Evolutionary conservation across 2,329 filamentous ascomycete genomes (phyloP).

Genomic region (Coleophoma cylindrospora): DNA sequence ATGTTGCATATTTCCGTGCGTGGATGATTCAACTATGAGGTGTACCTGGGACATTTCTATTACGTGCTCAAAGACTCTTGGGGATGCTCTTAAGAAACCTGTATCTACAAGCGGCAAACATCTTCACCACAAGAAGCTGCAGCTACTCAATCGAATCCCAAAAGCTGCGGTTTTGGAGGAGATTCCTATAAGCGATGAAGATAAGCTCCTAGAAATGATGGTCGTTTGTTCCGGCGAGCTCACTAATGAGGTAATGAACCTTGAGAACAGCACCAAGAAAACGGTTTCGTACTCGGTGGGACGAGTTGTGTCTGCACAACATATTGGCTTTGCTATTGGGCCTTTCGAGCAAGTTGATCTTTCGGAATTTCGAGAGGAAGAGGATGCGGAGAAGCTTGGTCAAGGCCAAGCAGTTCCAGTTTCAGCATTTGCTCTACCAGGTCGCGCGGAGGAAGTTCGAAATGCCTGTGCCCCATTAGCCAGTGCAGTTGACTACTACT

Average conservation of each 20-base stretch:
- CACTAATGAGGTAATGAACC: slow-evolving; percentile 75
- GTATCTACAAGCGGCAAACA: slow-evolving; percentile 23
- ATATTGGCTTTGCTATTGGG: slow-evolving; percentile 89
- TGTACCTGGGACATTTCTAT: slow-evolving; percentile 87
- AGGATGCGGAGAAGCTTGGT: slow-evolving; percentile 87
- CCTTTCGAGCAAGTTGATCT: slow-evolving; percentile 93
- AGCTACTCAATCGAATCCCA: slow-evolving; percentile 9
- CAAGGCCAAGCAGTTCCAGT: slow-evolving; percentile 77
- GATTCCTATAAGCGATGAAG: slow-evolving; percentile 59
- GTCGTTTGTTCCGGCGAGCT: slow-evolving; percentile 89
- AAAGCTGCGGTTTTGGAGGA: slow-evolving; percentile 21
- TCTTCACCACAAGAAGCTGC: slow-evolving; percentile 34
- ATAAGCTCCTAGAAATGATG: slow-evolving; percentile 81
- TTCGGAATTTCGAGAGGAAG: slow-evolving; percentile 81
- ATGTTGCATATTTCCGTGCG: slow-evolving; percentile 86
- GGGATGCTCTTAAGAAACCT: slow-evolving; percentile 58
- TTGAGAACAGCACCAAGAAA: slow-evolving; percentile 74
- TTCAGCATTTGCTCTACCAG: slow-evolving; percentile 85
- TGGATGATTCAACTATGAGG: slow-evolving; percentile 78
- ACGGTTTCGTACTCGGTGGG: slow-evolving; percentile 79
- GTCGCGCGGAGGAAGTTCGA: slow-evolving; percentile 73
- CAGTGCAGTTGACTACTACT: slow-evolving; percentile 85
- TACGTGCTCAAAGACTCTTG: slow-evolving; percentile 78
- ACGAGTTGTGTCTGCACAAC: slow-evolving; percentile 73
- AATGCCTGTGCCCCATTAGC: slow-evolving; percentile 85